phyloP scores from a whole-genome alignment of 140 eudicot genomes.

The Senecio squalidus region DNA sequence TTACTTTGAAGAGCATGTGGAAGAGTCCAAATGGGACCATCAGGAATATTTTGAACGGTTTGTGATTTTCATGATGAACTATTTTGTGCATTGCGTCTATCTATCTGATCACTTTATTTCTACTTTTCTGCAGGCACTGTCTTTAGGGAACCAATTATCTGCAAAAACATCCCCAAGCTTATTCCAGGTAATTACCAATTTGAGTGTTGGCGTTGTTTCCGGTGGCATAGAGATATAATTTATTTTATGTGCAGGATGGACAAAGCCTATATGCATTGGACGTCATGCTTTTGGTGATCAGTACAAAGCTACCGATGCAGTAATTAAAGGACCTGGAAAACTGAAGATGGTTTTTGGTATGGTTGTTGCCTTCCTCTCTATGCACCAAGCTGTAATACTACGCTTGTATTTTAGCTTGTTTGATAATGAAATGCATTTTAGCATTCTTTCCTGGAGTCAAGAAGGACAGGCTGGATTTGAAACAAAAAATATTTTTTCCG shows the following conservation, averaged over 20 bases:
- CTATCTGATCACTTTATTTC: background rate
- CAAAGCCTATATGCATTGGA: slow-evolving; percentile 93
- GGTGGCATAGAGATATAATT: background rate
- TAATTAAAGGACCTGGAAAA: slow-evolving; percentile 91
- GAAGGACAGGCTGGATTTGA: too few relatives aligned
- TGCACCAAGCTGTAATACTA: background rate
- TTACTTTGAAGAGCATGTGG: slow-evolving; percentile 89
- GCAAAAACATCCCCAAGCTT: slow-evolving; percentile 85
- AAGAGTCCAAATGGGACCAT: slow-evolving; percentile 98
- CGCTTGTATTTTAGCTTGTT: too few relatives aligned
- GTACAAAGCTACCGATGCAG: slow-evolving; percentile 90
- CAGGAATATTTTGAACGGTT: slow-evolving; percentile 86
- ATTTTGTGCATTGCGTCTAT: background rate
- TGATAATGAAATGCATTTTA: too few relatives aligned
- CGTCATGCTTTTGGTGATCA: slow-evolving; percentile 99
- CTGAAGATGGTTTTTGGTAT: slow-evolving; percentile 93
- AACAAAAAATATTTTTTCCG: too few relatives aligned
- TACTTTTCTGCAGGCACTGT: slow-evolving; percentile 61
- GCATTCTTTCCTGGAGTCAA: background rate
- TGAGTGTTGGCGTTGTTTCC: background rate
- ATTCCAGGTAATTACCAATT: slow-evolving; percentile 53
- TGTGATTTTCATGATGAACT: slow-evolving; percentile 3
- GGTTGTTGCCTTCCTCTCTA: too few relatives aligned
- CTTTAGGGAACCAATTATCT: slow-evolving; percentile 92
- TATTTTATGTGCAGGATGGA: slow-evolving; percentile 61